A percentile compares a stretch with the other conserved stretches of the same genome.
Evolutionary conservation across 768 basidiomycete species (phyloP).

Genomic region (Glaciozyma martinii): DNA sequence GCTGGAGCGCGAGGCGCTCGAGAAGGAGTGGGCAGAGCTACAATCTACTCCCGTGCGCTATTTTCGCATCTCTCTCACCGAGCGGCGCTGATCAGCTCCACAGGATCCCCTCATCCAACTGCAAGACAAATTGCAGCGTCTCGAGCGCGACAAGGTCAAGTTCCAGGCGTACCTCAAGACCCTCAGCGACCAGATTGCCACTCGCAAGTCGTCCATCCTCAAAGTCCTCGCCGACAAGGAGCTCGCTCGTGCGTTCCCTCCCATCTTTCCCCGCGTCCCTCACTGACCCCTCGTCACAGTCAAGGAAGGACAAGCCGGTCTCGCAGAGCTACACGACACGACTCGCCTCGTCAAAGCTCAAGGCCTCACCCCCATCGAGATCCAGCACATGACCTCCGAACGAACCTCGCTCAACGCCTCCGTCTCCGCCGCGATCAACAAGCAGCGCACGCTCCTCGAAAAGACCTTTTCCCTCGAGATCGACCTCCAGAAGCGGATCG

Average conservation of each 20-base stretch:
- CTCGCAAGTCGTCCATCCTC: constrained; percentile 62
- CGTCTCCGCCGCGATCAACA: constrained; percentile 43
- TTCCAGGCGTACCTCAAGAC: constrained; percentile 37
- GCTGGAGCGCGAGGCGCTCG: constrained; percentile 41
- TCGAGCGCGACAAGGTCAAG: constrained; percentile 53
- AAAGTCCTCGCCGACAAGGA: constrained; percentile 44
- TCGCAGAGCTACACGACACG: constrained; percentile 56
- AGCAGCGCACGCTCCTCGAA: constrained; percentile 66
- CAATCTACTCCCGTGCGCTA: background rate
- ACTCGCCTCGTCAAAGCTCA: constrained; percentile 66
- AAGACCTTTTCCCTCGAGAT: constrained; percentile 73
- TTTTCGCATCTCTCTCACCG: constrained; percentile 19
- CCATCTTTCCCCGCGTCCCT: background rate
- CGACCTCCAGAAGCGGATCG: constrained; percentile 60
- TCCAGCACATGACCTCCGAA: constrained; percentile 80
- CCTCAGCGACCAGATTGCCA: constrained; percentile 47
- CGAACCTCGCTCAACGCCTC: constrained; percentile 50
- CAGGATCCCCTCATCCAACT: constrained; percentile 44
- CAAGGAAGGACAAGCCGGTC: constrained; percentile 55
- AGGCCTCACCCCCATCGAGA: constrained; percentile 85
- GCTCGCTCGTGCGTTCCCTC: constrained; percentile 41
- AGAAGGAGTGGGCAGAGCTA: constrained; percentile 4
- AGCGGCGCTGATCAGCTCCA: constrained; percentile 38
- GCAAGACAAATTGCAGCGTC: constrained; percentile 53
- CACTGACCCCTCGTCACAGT: constrained; percentile 42